Evolutionary conservation across 768 basidiomycete genomes (phyloP).

Genomic region (Tephrocybe sp.): DNA sequence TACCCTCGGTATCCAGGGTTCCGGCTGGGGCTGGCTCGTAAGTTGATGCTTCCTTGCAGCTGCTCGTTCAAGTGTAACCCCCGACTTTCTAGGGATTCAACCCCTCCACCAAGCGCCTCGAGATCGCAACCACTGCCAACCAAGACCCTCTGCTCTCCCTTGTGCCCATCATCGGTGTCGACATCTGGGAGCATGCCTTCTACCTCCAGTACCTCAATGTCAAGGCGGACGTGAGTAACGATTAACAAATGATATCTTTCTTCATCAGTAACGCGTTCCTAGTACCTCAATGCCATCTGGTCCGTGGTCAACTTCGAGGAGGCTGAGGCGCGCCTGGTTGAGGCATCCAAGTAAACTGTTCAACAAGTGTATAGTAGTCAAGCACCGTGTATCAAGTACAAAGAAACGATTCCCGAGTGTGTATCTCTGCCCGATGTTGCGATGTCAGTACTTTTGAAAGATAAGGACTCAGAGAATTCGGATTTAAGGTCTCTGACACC

Average conservation of each 20-base stretch:
- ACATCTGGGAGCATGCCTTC: constrained; percentile 96
- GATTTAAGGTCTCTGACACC: too few species aligned
- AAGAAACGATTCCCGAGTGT: too few species aligned
- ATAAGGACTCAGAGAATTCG: too few species aligned
- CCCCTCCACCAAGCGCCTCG: constrained; percentile 64
- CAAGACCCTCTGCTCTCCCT: constrained; percentile 86
- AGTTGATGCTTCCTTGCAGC: constrained; percentile 28
- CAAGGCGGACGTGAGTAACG: constrained; percentile 76
- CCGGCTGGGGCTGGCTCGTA: constrained; percentile 96
- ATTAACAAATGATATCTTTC: neutral
- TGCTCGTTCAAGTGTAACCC: neutral
- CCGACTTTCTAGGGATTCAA: constrained; percentile 60
- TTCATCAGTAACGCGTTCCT: constrained; percentile 2
- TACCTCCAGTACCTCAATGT: constrained; percentile 97
- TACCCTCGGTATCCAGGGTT: constrained; percentile 86
- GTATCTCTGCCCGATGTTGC: too few species aligned
- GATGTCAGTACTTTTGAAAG: too few species aligned
- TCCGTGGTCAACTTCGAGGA: constrained; percentile 88
- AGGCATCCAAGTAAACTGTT: constrained; percentile 14
- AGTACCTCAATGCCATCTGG: constrained; percentile 92
- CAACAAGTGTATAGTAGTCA: too few species aligned
- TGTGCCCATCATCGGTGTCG: constrained; percentile 85
- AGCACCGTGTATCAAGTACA: too few species aligned
- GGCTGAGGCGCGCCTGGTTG: constrained; percentile 55
- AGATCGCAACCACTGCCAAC: constrained; percentile 90